Conservation (phyloP, 106 monocot species). For the Platanthera guangdongensis region DNA sequence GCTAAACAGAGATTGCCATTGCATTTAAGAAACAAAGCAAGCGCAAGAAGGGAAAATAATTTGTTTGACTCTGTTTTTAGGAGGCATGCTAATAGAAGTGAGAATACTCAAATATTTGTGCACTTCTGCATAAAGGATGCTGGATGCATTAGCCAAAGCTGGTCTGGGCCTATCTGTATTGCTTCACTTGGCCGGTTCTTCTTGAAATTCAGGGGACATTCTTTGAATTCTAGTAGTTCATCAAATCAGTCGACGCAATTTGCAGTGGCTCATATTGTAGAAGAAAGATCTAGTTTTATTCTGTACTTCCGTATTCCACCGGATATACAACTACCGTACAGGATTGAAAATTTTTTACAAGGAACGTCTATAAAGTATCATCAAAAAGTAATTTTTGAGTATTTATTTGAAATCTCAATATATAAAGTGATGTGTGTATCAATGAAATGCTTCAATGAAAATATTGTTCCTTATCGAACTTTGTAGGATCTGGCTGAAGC, state of each 20-base stretch:
- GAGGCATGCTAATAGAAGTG: slow-evolving; percentile 40
- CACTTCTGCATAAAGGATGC: slow-evolving; percentile 51
- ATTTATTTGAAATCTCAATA: neutral
- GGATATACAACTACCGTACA: slow-evolving; percentile 53
- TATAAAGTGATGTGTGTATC: neutral
- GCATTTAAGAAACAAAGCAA: slow-evolving; percentile 19
- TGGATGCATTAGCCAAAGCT: slow-evolving; percentile 26
- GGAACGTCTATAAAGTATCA: slow-evolving; percentile 49
- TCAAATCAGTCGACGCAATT: slow-evolving; percentile 24
- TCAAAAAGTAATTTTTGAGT: slow-evolving; percentile 52
- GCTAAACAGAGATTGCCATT: slow-evolving; percentile 32
- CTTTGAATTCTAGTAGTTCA: neutral
- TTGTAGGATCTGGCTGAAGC: slow-evolving; percentile 47
- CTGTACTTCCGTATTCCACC: slow-evolving; percentile 51
- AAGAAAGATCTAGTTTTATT: slow-evolving; percentile 63
- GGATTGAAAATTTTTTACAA: slow-evolving; percentile 65
- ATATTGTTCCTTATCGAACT: slow-evolving; percentile 4
- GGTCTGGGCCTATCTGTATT: slow-evolving; percentile 89
- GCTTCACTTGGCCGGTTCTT: slow-evolving; percentile 84
- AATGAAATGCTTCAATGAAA: neutral
- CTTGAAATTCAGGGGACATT: slow-evolving; percentile 57
- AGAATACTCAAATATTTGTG: slow-evolving; percentile 45
- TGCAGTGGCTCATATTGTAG: slow-evolving; percentile 51
- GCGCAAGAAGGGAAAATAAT: slow-evolving; percentile 24
- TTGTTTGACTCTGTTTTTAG: slow-evolving; percentile 47